Percentiles rank a stretch among this genome's conserved stretches.
phyloP scores from a whole-genome alignment of 2,329 filamentous ascomycete genomes.

The Ilyonectria robusta region DNA sequence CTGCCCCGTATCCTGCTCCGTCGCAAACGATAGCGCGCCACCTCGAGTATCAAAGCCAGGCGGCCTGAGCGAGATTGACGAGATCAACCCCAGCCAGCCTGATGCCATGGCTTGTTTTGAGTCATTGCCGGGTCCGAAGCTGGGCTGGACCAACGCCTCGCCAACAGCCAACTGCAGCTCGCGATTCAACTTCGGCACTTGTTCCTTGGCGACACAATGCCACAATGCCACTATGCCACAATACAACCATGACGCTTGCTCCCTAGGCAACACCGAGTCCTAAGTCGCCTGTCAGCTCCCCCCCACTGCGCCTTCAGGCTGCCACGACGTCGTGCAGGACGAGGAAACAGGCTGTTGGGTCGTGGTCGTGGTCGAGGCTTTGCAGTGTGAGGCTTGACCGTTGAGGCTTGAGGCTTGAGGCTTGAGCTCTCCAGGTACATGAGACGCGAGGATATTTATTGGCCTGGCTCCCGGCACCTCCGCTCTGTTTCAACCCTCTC shows the following conservation, averaged over 20 bases:
- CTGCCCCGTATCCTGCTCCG: slow-evolving; percentile 7
- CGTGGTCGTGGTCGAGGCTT: neutral
- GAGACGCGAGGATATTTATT: neutral
- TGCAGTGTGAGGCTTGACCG: neutral
- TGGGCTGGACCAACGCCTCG: neutral
- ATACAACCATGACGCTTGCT: neutral
- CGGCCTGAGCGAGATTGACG: neutral
- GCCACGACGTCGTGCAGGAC: slow-evolving; percentile 1
- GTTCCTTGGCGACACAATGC: neutral
- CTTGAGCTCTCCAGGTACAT: neutral
- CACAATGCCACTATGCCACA: too few relatives aligned
- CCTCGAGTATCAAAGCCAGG: neutral
- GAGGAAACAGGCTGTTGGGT: too few relatives aligned
- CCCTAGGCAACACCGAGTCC: slow-evolving; percentile 3
- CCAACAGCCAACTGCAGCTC: neutral
- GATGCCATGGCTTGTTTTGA: slow-evolving; percentile 1
- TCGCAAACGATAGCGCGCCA: slow-evolving; percentile 23
- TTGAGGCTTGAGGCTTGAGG: neutral
- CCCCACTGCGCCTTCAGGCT: neutral
- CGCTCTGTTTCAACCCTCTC: neutral
- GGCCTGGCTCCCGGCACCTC: neutral
- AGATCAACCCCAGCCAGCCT: neutral
- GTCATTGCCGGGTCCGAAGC: neutral
- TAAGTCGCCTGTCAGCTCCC: neutral
- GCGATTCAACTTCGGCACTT: neutral